Evolutionary conservation across 2,329 filamentous ascomycete genomes (phyloP).

Genomic region (Arthrobotrys sinensis): DNA sequence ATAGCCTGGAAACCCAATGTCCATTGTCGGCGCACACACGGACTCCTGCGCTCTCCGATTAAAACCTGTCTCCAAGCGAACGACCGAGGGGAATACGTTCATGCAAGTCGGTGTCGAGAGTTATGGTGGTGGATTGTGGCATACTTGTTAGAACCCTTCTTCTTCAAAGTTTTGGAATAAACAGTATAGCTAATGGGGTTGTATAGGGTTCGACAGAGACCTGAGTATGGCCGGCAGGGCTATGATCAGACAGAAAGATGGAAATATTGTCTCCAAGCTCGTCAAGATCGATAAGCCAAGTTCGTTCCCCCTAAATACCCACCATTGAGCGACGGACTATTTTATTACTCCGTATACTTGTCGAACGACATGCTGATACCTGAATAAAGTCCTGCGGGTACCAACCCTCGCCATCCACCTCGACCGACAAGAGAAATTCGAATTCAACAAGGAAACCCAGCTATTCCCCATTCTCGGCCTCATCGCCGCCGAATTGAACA

Average conservation of each 20-base stretch:
- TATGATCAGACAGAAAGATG: constrained; percentile 81
- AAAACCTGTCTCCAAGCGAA: constrained; percentile 93
- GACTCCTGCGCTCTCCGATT: constrained; percentile 92
- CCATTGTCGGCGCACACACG: constrained; percentile 96
- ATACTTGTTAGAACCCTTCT: constrained; percentile 76
- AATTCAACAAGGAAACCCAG: constrained; percentile 97
- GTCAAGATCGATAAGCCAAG: constrained; percentile 90
- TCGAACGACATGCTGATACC: neutral
- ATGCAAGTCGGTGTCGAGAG: constrained; percentile 96
- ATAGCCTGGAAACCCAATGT: constrained; percentile 66
- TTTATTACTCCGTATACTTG: neutral
- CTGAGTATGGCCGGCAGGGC: constrained; percentile 89
- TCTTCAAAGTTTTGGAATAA: neutral
- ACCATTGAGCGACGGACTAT: too few species aligned
- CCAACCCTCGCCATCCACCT: constrained; percentile 96
- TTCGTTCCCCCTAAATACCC: constrained; percentile 66
- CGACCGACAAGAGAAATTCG: constrained; percentile 85
- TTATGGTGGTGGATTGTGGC: constrained; percentile 97
- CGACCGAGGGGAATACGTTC: constrained; percentile 80
- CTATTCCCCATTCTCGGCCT: constrained; percentile 93
- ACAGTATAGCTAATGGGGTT: neutral
- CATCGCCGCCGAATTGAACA: constrained; percentile 88
- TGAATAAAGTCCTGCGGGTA: constrained; percentile 79
- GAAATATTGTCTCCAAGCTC: constrained; percentile 84
- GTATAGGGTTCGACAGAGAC: constrained; percentile 88